Percentiles rank a stretch among this genome's conserved stretches.
These are phyloP conservation scores for Pseudohalonectria lignicola DNA, from an alignment of 2,329 filamentous ascomycete genomes.

Conservation along the genomic window DNA sequence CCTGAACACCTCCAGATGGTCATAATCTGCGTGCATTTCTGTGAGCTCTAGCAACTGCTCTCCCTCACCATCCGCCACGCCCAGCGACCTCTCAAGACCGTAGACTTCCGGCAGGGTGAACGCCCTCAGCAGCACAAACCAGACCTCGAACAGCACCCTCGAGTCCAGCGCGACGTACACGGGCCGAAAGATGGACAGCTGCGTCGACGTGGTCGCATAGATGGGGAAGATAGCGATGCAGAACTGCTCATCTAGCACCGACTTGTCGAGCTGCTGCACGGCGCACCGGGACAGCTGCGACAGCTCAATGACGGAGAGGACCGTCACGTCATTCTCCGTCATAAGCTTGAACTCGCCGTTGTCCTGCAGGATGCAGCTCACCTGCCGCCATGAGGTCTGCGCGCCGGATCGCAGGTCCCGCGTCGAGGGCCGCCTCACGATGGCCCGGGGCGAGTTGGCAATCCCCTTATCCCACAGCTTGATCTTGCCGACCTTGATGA, in stretches of 20 bases:
- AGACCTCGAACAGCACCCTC: constrained; percentile 88
- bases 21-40: constrained; percentile 26
- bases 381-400: constrained; percentile 65
- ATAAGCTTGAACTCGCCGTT: constrained; percentile 90
- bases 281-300: constrained; percentile 82
- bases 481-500: constrained; percentile 92
- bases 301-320: constrained; percentile 76
- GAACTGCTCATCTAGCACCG: constrained; percentile 84
- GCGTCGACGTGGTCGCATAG: constrained; percentile 65
- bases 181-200: constrained; percentile 70
- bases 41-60: constrained; percentile 30
- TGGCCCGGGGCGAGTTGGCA: constrained; percentile 40
- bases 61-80: constrained; percentile 3
- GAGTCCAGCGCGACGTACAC: constrained; percentile 83
- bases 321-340: constrained; percentile 70
- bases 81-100: constrained; percentile 39
- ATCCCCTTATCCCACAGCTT: constrained; percentile 79
- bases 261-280: constrained; percentile 80
- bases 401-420: constrained; percentile 30
- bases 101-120: constrained; percentile 91
- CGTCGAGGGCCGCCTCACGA: constrained; percentile 46
- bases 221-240: constrained; percentile 94
- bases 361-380: constrained; percentile 89
- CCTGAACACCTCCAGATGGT: constrained; percentile 41
- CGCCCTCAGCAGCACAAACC: constrained; percentile 84